A percentile compares a stretch with the other conserved stretches of the same genome.
phyloP scores from a whole-genome alignment of 2,329 filamentous ascomycete genomes.

The Arthrobotrys iridis region DNA sequence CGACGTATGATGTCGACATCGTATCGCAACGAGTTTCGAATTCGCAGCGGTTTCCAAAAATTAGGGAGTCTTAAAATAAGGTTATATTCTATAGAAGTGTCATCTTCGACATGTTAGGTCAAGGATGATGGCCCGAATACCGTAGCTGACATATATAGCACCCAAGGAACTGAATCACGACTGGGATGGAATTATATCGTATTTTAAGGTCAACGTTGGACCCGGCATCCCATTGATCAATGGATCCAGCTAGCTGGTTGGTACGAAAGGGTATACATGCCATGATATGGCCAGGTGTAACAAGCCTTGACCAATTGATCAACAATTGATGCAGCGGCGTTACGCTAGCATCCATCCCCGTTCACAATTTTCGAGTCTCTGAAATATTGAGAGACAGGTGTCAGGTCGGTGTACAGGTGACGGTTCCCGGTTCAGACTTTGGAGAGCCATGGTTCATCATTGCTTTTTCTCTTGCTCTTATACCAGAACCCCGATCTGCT shows the following conservation, averaged over 20 bases:
- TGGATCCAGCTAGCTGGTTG: background rate
- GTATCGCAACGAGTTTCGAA: slow-evolving; percentile 19
- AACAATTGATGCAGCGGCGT: slow-evolving; percentile 24
- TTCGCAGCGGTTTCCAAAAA: slow-evolving; percentile 2
- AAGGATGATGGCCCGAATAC: background rate
- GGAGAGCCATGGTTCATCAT: background rate
- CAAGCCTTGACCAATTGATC: background rate
- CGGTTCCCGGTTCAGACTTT: background rate
- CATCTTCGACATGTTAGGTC: background rate
- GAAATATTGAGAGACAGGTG: background rate
- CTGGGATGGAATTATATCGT: too few species aligned
- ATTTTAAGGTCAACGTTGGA: background rate
- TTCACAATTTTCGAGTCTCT: background rate
- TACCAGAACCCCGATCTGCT: too few species aligned
- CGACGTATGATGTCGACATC: slow-evolving; percentile 38
- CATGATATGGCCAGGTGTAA: slow-evolving; percentile 3
- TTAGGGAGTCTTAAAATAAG: background rate
- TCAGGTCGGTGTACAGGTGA: background rate
- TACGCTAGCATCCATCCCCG: too few species aligned
- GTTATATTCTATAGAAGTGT: slow-evolving; percentile 7
- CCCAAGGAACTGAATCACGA: background rate
- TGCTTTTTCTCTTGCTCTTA: background rate
- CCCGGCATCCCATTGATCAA: background rate
- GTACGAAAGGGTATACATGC: background rate
- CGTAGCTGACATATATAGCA: background rate